phyloP scores from a whole-genome alignment of 352 stramenopile genomes.

The Pythium sp. region DNA sequence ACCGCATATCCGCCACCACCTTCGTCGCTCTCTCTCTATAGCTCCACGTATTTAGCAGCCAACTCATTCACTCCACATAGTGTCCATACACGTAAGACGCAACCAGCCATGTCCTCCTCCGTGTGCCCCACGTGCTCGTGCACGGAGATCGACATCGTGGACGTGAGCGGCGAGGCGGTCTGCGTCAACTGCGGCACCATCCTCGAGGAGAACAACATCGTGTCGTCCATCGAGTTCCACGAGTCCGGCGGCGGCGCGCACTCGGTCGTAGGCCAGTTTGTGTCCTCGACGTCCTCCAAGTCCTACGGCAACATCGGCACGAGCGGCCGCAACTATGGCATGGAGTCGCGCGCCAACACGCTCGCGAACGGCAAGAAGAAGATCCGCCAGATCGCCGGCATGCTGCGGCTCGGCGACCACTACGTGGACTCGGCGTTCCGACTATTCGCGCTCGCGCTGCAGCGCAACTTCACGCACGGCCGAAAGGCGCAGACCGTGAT shows the following conservation, averaged over 20 bases:
- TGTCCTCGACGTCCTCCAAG: conserved; percentile 90
- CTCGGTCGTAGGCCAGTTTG: conserved; percentile 96
- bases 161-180: conserved; percentile 86
- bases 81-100: conserved; percentile 1
- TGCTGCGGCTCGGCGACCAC: conserved; percentile 91
- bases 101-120: conserved; percentile 26
- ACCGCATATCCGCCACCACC: conserved; percentile 6
- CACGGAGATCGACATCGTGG: conserved; percentile 93
- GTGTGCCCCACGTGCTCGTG: conserved; percentile 95
- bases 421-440: conserved; percentile 97
- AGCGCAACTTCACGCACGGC: conserved; percentile 97
- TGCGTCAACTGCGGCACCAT: conserved; percentile 91
- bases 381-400: conserved; percentile 92
- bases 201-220: conserved; percentile 97
- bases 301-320: conserved; percentile 88
- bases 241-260: conserved; percentile 89
- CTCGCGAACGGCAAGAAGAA: conserved; percentile 93
- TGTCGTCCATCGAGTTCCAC: conserved; percentile 96
- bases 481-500: conserved; percentile 95
- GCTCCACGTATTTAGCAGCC: background rate
- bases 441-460: conserved; percentile 94
- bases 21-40: background rate
- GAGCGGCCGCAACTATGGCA: conserved; percentile 90
- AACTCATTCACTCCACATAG: background rate
- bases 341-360: conserved; percentile 95